Evolutionary conservation across 495 filamentous ascomycete species (phyloP).

Genomic region (Lophiotrema nucula): DNA sequence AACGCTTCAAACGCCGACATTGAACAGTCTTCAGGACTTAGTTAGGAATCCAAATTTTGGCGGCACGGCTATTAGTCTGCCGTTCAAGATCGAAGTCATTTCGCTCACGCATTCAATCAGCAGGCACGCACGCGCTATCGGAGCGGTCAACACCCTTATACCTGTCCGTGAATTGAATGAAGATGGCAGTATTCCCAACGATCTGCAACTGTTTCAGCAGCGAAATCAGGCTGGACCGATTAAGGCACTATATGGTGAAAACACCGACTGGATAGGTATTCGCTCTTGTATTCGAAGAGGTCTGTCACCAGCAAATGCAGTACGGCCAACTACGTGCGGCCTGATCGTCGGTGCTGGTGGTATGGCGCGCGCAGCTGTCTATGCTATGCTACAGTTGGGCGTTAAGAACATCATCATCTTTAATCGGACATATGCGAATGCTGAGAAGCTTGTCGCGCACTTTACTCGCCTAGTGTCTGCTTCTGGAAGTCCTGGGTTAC

Average conservation of each 20-base stretch:
- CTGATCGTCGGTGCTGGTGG: slow-evolving; percentile 78
- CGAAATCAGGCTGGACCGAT: slow-evolving; percentile 65
- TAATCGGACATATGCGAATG: slow-evolving; percentile 64
- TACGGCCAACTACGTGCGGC: slow-evolving; percentile 66
- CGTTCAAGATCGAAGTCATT: slow-evolving; percentile 73
- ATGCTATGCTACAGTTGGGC: slow-evolving; percentile 74
- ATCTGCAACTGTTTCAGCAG: slow-evolving; percentile 60
- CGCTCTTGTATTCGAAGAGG: slow-evolving; percentile 67
- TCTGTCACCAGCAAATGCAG: slow-evolving; percentile 75
- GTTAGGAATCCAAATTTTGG: slow-evolving; percentile 67
- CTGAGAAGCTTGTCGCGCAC: slow-evolving; percentile 65
- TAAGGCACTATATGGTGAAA: slow-evolving; percentile 73
- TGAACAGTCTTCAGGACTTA: slow-evolving; percentile 63
- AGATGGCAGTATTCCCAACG: slow-evolving; percentile 63
- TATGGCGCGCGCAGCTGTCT: slow-evolving; percentile 77
- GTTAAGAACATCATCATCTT: slow-evolving; percentile 77
- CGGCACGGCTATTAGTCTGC: slow-evolving; percentile 69
- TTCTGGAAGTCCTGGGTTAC: neutral
- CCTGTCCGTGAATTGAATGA: slow-evolving; percentile 61
- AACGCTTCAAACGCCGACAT: slow-evolving; percentile 60
- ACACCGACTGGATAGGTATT: slow-evolving; percentile 82
- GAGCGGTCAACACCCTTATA: slow-evolving; percentile 79
- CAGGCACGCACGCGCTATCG: slow-evolving; percentile 74
- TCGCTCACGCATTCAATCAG: slow-evolving; percentile 66
- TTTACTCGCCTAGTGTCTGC: slow-evolving; percentile 53